phyloP scores from a whole-genome alignment of 1,284 basidiomycete species.

The Trichosporon ovoides region DNA sequence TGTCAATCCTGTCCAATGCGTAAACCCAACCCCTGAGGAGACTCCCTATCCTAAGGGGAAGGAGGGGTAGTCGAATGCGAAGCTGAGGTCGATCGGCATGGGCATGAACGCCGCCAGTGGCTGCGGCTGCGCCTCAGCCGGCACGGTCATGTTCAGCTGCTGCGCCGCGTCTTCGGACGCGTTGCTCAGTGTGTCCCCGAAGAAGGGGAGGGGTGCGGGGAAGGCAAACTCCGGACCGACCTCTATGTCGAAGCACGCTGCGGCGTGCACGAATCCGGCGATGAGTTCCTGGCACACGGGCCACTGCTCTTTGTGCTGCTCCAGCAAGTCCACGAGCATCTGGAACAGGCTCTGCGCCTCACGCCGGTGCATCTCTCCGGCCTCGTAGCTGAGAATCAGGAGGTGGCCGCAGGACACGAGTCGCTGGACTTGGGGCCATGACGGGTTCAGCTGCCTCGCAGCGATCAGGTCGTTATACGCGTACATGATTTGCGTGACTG shows the following conservation, averaged over 20 bases:
- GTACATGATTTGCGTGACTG: conserved; percentile 16
- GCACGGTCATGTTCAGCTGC: too few species aligned
- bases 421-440: conserved; percentile 21
- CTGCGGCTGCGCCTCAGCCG: neutral
- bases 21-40: too few species aligned
- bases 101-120: neutral
- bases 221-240: neutral
- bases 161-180: too few species aligned
- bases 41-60: too few species aligned
- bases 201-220: neutral
- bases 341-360: conserved; percentile 9
- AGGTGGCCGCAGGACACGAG: conserved; percentile 17
- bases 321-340: conserved; percentile 11
- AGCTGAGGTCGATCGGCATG: conserved; percentile 2
- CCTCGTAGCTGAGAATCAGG: conserved; percentile 14
- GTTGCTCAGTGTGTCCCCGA: neutral
- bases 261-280: conserved; percentile 3
- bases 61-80: neutral
- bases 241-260: conserved; percentile 6
- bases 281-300: neutral
- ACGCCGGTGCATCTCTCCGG: conserved; percentile 12
- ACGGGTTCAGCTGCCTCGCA: conserved; percentile 10
- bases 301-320: conserved; percentile 3
- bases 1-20: too few species aligned
- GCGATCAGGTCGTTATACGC: conserved; percentile 14